Evolutionary conservation across 495 filamentous ascomycete genomes (phyloP), one percentile per base, ranked within the genome.

Genomic region (Talaromyces stipitatus): DNA sequence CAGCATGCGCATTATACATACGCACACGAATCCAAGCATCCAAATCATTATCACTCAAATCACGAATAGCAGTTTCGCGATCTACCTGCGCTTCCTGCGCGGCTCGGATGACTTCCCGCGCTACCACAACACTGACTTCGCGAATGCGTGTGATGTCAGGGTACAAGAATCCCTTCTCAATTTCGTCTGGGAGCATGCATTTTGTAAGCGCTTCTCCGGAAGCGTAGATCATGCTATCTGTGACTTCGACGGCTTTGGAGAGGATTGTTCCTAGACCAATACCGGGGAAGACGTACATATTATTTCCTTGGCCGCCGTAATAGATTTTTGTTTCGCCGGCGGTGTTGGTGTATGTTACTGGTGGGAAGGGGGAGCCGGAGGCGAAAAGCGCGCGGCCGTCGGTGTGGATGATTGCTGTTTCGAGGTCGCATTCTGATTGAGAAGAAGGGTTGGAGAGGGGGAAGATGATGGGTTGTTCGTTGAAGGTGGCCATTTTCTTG

Each of bases 221-320:
- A 48, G 87, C 90, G 75, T 97, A 98, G 66, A 84, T 78, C 94
- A 97, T 98, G 69, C 85, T 85, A 69, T 98, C 91, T 30, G 94
- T 97, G 60, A 98, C 83, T 62, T 84, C 85, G 66, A 87, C 86
- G 43, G 90, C 81, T 77, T 96, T 92, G 77, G 85, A 86, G 36
- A 98, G 85, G 65, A 98, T 96, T 58, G 92, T 90, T 57, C 91
- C 94, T 29, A 97, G 84, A 32, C 94, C 94, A 59, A 98, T 91
- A 65, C 94, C 94, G 2, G 94, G 94, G 84, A 98, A 98, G 48
- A 98, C 91, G 63, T 97, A 98, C 77, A 89, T 88, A 76, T 95
- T 95, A 79, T 87, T 88, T 48, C 80, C 94, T 77, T 98, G 94
- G 71, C 95, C 95, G 18, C 94, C 90, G 69, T 87, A 84, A 75